Percentiles rank a stretch among this genome's conserved stretches.
phyloP scores from a whole-genome alignment of 176 grass and related monocot species.

The Juncus inflexus region DNA sequence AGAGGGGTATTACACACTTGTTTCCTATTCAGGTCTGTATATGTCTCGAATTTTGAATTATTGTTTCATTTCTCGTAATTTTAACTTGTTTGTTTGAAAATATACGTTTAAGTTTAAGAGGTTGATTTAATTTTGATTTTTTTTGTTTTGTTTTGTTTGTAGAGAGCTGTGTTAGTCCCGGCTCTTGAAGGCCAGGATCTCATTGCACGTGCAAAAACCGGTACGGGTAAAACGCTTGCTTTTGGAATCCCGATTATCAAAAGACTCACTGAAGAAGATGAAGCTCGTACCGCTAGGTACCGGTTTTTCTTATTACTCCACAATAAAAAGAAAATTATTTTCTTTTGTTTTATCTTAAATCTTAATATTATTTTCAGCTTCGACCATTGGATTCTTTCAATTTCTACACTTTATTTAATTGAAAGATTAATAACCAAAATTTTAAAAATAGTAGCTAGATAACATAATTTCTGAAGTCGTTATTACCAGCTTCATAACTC shows the following conservation, averaged over 20 bases:
- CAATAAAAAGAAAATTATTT: too few relatives aligned
- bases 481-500: too few relatives aligned
- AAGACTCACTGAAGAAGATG: slow-evolving; percentile 62
- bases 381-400: too few relatives aligned
- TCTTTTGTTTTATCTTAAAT: too few relatives aligned
- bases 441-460: too few relatives aligned
- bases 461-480: too few relatives aligned
- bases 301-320: too few relatives aligned
- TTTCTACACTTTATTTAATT: too few relatives aligned
- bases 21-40: slow-evolving; percentile 88
- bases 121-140: background rate
- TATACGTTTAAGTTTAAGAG: too few relatives aligned
- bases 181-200: slow-evolving; percentile 85
- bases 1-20: slow-evolving; percentile 80
- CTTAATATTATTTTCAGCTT: too few relatives aligned
- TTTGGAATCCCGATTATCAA: slow-evolving; percentile 99
- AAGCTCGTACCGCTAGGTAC: slow-evolving; percentile 43
- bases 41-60: slow-evolving; percentile 6
- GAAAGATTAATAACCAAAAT: too few relatives aligned
- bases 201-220: slow-evolving; percentile 96
- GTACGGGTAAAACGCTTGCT: slow-evolving; percentile 91
- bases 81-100: background rate
- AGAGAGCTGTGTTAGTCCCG: slow-evolving; percentile 91
- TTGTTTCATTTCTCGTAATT: background rate
- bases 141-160: slow-evolving; percentile 22